Evolutionary conservation across 306 rosid species (phyloP).

Genomic region (Dalbergia cochinchinensis): DNA sequence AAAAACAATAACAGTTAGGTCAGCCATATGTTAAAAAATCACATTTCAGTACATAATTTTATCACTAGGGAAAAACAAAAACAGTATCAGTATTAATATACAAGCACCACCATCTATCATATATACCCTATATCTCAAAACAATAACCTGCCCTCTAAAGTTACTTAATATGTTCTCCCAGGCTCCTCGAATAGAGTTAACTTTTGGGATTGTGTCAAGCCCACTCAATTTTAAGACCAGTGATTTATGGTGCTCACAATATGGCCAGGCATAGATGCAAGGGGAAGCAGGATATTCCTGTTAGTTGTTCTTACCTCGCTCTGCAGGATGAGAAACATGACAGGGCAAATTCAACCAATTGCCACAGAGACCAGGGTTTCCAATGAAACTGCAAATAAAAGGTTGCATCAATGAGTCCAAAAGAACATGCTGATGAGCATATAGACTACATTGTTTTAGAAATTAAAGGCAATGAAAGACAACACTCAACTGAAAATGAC

Average conservation of each 20-base stretch:
- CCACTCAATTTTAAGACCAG: too few relatives aligned
- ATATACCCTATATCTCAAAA: background rate
- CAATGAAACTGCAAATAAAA: slow-evolving; percentile 73
- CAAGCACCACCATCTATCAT: background rate
- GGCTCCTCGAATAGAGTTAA: too few relatives aligned
- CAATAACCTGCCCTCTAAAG: background rate
- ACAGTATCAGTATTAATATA: background rate
- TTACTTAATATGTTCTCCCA: too few relatives aligned
- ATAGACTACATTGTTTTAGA: background rate
- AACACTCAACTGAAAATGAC: background rate
- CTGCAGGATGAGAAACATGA: slow-evolving; percentile 65
- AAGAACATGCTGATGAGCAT: background rate
- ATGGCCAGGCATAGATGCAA: background rate
- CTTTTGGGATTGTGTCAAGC: too few relatives aligned
- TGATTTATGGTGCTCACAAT: background rate
- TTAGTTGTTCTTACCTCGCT: slow-evolving; percentile 63
- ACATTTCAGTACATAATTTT: too few relatives aligned
- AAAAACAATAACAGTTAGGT: too few relatives aligned
- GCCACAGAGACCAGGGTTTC: slow-evolving; percentile 91
- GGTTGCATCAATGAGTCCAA: slow-evolving; percentile 28
- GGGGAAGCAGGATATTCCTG: background rate
- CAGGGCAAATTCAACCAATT: slow-evolving; percentile 79
- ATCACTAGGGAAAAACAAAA: background rate
- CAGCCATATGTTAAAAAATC: too few relatives aligned
- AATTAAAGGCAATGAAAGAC: background rate